Conservation (phyloP, 176 grass and related monocot species). For the Phoenix roebelenii region DNA sequence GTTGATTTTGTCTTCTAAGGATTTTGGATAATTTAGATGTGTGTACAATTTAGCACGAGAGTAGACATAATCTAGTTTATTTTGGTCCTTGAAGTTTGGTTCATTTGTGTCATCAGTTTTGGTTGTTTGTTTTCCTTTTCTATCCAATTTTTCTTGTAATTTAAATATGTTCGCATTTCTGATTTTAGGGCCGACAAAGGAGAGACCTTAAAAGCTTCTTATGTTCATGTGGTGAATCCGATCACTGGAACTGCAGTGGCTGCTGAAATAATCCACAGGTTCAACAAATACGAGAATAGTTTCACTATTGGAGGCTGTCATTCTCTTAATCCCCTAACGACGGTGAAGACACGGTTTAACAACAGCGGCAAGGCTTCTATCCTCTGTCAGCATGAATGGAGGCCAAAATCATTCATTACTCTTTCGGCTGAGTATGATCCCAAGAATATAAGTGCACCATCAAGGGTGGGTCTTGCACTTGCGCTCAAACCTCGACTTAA, state of each 20-base stretch:
- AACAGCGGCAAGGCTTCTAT: conserved; percentile 47
- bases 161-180: conserved; percentile 9
- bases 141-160: not conserved
- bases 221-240: conserved; percentile 58
- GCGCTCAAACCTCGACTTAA: conserved; percentile 57
- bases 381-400: conserved; percentile 81
- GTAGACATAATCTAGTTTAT: too few relatives aligned
- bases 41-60: too few relatives aligned
- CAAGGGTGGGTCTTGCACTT: conserved; percentile 55
- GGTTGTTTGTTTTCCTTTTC: not conserved
- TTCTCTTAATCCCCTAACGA: conserved; percentile 40
- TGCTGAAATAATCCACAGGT: conserved; percentile 60
- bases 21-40: too few relatives aligned
- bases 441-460: conserved; percentile 46
- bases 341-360: conserved; percentile 59
- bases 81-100: too few relatives aligned
- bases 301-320: conserved; percentile 71
- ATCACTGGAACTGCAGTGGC: conserved; percentile 50
- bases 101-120: too few relatives aligned
- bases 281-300: conserved; percentile 66
- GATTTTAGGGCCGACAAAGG: conserved; percentile 58
- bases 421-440: conserved; percentile 74
- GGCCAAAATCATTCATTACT: conserved; percentile 57
- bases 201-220: conserved; percentile 74
- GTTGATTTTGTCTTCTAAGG: too few relatives aligned